Evolutionary conservation across 495 filamentous ascomycete species (phyloP).

Genomic region (Aspergillus bertholletiae): DNA sequence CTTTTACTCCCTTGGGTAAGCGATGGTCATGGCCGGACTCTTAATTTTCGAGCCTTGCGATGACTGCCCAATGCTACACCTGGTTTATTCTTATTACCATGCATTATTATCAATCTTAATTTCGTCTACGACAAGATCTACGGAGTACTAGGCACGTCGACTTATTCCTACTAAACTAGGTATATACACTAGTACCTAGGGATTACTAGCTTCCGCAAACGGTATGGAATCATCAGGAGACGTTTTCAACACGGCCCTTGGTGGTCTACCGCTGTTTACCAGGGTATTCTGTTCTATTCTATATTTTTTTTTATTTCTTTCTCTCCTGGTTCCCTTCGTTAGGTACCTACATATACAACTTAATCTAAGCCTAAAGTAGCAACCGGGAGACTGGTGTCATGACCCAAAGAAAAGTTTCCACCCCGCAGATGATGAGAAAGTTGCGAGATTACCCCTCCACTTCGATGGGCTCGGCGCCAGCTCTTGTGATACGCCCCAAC

Average conservation of each 20-base stretch:
- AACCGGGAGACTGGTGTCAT: too few relatives aligned
- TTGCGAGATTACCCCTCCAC: constrained; percentile 5
- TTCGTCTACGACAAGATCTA: too few relatives aligned
- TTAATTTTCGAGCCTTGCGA: background rate
- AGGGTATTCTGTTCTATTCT: background rate
- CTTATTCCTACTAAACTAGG: too few relatives aligned
- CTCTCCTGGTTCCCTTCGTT: background rate
- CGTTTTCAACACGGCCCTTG: background rate
- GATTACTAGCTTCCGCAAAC: background rate
- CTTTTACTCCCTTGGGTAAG: background rate
- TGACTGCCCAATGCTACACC: too few relatives aligned
- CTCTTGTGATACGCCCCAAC: constrained; percentile 2
- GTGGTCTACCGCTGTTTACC: too few relatives aligned
- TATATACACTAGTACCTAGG: too few relatives aligned
- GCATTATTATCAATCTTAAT: too few relatives aligned
- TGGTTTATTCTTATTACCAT: too few relatives aligned
- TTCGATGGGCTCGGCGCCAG: background rate
- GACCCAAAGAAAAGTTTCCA: background rate
- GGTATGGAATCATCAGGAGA: background rate
- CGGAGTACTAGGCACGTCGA: too few relatives aligned
- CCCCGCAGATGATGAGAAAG: background rate
- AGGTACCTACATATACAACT: too few relatives aligned
- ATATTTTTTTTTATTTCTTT: background rate
- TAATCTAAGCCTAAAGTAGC: too few relatives aligned
- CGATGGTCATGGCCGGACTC: background rate